Evolutionary conservation across 2,329 filamentous ascomycete genomes (phyloP).

Genomic region (Didymella pomorum): DNA sequence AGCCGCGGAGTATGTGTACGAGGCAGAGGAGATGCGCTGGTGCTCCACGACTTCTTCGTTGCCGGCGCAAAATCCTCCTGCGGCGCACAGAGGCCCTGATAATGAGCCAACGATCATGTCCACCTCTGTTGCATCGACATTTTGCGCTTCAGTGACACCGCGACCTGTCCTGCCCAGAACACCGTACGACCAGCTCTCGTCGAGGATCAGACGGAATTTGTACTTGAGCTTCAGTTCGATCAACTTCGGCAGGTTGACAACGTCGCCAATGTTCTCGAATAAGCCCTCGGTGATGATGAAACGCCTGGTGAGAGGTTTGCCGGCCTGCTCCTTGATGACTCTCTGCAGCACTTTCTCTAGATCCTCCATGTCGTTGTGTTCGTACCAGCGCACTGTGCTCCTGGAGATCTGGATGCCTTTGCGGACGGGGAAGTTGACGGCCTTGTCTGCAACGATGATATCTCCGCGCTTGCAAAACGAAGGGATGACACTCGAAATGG

Average conservation of each 20-base stretch:
- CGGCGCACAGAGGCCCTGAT: slow-evolving; percentile 86
- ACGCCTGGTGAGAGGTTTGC: slow-evolving; percentile 86
- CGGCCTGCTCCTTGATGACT: slow-evolving; percentile 85
- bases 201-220: slow-evolving; percentile 96
- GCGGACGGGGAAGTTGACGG: slow-evolving; percentile 91
- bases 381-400: slow-evolving; percentile 91
- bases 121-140: slow-evolving; percentile 89
- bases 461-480: slow-evolving; percentile 97
- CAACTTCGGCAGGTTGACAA: slow-evolving; percentile 83
- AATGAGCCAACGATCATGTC: slow-evolving; percentile 98
- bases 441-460: slow-evolving; percentile 93
- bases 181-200: slow-evolving; percentile 97
- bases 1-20: slow-evolving; percentile 96
- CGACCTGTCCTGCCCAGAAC: slow-evolving; percentile 90
- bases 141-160: slow-evolving; percentile 93
- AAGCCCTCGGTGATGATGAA: slow-evolving; percentile 97
- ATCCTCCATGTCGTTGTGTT: slow-evolving; percentile 96
- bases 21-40: slow-evolving; percentile 89
- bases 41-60: slow-evolving; percentile 92
- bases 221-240: slow-evolving; percentile 93
- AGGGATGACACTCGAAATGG: slow-evolving; percentile 95
- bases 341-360: slow-evolving; percentile 84
- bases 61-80: slow-evolving; percentile 95
- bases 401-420: slow-evolving; percentile 93
- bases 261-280: slow-evolving; percentile 90